Conservation (phyloP, 805 yeast genomes). For the Saturnispora gosingensis region DNA sequence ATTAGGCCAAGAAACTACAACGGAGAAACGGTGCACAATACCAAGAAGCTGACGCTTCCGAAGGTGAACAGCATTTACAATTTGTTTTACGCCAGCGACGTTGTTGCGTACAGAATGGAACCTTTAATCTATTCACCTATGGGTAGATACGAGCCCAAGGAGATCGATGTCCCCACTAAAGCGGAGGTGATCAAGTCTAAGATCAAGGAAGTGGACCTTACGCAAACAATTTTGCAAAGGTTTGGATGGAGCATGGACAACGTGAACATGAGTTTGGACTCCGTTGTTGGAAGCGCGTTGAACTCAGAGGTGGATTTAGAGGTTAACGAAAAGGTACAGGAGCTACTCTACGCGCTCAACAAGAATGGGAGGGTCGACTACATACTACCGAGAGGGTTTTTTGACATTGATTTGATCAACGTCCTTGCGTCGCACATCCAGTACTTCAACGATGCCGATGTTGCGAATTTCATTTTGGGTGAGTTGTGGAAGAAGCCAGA, state of each 20-base stretch:
- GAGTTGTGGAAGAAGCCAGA: slow-evolving; percentile 34
- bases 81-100: slow-evolving; percentile 84
- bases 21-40: slow-evolving; percentile 7
- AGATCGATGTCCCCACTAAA: slow-evolving; percentile 42
- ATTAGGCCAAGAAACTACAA: slow-evolving; percentile 35
- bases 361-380: slow-evolving; percentile 76
- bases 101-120: slow-evolving; percentile 82
- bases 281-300: slow-evolving; percentile 2
- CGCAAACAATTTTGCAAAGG: slow-evolving; percentile 19
- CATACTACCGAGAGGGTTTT: slow-evolving; percentile 62
- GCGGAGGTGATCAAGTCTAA: slow-evolving; percentile 4
- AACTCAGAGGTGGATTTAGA: slow-evolving; percentile 9
- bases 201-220: slow-evolving; percentile 14
- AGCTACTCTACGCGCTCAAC: slow-evolving; percentile 42
- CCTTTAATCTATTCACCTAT: slow-evolving; percentile 57
- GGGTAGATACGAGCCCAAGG: slow-evolving; percentile 42
- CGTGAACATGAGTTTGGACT: background rate
- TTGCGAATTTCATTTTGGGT: slow-evolving; percentile 66
- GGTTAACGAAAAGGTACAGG: slow-evolving; percentile 25
- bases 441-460: slow-evolving; percentile 79
- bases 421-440: slow-evolving; percentile 84
- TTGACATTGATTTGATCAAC: slow-evolving; percentile 70
- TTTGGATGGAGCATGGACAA: slow-evolving; percentile 7
- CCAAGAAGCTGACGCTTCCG: slow-evolving; percentile 33
- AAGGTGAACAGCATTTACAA: slow-evolving; percentile 64